These are phyloP conservation scores for Leccinum pachyderme DNA, from an alignment of 1,284 basidiomycete species.

Conservation along the genomic window DNA sequence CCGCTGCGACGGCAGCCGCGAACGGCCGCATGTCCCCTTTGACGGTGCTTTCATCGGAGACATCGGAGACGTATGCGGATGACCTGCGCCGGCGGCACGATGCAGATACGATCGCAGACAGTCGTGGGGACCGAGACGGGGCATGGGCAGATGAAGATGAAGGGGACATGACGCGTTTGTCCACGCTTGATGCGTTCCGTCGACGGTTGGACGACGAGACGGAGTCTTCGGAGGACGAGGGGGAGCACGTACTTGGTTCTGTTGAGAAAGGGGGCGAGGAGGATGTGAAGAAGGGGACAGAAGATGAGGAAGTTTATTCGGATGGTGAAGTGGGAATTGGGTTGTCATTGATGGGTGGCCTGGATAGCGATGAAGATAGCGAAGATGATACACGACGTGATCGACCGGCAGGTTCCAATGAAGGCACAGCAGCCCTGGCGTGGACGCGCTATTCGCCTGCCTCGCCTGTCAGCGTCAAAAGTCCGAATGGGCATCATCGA, in stretches of 20 bases:
- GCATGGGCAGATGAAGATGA: constrained; percentile 15
- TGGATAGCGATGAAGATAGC: constrained; percentile 32
- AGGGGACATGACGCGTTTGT: constrained; percentile 22
- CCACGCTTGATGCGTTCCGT: constrained; percentile 28
- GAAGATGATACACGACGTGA: constrained; percentile 8
- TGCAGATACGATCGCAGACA: background rate
- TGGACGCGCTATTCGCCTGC: constrained; percentile 33
- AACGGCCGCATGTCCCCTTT: constrained; percentile 22
- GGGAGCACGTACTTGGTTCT: background rate
- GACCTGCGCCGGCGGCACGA: background rate
- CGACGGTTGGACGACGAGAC: constrained; percentile 16
- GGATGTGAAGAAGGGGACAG: background rate
- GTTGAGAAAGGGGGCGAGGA: background rate
- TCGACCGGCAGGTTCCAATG: constrained; percentile 3
- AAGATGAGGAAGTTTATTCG: constrained; percentile 31
- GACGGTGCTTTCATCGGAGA: background rate
- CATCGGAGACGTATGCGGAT: background rate
- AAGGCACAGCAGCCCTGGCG: constrained; percentile 16
- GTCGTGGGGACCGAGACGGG: background rate
- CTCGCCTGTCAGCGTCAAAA: constrained; percentile 16
- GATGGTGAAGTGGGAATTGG: constrained; percentile 69
- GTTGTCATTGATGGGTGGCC: constrained; percentile 57
- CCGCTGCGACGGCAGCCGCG: constrained; percentile 14
- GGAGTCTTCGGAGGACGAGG: constrained; percentile 12
- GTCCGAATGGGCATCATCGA: constrained; percentile 2